phyloP scores from a whole-genome alignment of 192 early-diverging fungal species.

The Linnemannia hyalina region DNA sequence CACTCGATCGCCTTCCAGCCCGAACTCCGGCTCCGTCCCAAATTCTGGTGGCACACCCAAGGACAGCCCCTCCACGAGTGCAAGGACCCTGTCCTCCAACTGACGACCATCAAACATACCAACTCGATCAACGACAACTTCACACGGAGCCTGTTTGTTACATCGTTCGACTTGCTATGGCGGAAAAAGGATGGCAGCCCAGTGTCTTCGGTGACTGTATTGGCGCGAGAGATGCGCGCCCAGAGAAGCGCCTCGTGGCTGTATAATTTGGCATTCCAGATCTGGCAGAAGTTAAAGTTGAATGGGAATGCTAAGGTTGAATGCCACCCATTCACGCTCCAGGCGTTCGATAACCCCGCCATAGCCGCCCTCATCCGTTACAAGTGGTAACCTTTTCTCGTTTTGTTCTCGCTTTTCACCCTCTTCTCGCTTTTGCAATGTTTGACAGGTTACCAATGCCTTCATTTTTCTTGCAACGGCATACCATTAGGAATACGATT shows the following conservation, averaged over 20 bases:
- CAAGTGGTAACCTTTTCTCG: neutral
- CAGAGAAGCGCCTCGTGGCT: neutral
- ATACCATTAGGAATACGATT: neutral
- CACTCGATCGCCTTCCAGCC: slow-evolving; percentile 10
- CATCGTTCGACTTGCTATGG: slow-evolving; percentile 7
- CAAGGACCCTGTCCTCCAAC: neutral
- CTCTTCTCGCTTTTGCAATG: too few species aligned
- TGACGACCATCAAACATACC: neutral
- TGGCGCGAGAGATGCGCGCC: neutral
- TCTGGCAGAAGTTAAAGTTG: neutral
- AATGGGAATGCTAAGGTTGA: neutral
- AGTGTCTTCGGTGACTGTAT: neutral
- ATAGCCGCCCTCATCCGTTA: slow-evolving; percentile 1
- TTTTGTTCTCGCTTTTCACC: too few species aligned
- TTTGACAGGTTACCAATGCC: too few species aligned
- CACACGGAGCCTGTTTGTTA: neutral
- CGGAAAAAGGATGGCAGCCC: neutral
- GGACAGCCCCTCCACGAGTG: neutral
- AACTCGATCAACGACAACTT: slow-evolving; percentile 6
- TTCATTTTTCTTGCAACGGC: neutral
- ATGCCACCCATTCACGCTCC: neutral
- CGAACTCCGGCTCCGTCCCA: neutral
- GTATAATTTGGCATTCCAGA: neutral
- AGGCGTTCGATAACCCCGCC: slow-evolving; percentile 8
- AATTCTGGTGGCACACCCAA: neutral